These are phyloP conservation scores for Capronia epimyces DNA, from an alignment of 2,329 filamentous ascomycete species.

Conservation along the genomic window DNA sequence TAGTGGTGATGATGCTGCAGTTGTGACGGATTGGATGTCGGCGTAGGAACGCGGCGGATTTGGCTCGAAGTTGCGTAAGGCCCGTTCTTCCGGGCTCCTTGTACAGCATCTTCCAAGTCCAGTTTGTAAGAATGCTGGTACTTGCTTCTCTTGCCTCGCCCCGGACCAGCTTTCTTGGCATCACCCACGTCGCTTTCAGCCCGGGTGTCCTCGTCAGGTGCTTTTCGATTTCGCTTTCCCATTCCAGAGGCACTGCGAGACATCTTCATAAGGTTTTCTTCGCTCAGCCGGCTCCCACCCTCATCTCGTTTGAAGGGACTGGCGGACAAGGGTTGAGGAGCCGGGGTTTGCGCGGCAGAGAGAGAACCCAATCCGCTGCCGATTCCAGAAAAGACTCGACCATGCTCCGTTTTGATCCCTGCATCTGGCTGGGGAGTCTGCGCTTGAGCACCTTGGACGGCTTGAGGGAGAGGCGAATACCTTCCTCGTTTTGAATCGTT, in stretches of 20 bases:
- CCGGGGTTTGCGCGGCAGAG: slow-evolving; percentile 41
- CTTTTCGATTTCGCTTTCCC: slow-evolving; percentile 59
- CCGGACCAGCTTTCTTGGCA: slow-evolving; percentile 16
- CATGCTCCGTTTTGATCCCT: slow-evolving; percentile 90
- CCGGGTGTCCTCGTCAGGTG: slow-evolving; percentile 68
- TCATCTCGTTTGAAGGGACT: slow-evolving; percentile 50
- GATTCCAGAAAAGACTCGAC: slow-evolving; percentile 92
- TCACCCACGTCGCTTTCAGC: slow-evolving; percentile 59
- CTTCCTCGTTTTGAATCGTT: slow-evolving; percentile 74
- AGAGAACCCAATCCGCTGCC: slow-evolving; percentile 60
- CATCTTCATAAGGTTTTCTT: slow-evolving; percentile 38
- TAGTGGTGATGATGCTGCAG: slow-evolving; percentile 4
- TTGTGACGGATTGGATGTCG: slow-evolving; percentile 18
- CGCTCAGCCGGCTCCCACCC: slow-evolving; percentile 41
- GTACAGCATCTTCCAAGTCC: slow-evolving; percentile 23
- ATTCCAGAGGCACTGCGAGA: slow-evolving; percentile 44
- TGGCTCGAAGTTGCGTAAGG: slow-evolving; percentile 11
- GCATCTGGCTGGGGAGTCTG: slow-evolving; percentile 77
- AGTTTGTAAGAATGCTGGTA: slow-evolving; percentile 27
- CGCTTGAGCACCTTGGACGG: slow-evolving; percentile 84
- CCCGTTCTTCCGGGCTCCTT: slow-evolving; percentile 15
- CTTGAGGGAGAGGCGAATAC: slow-evolving; percentile 82
- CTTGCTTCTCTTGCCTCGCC: slow-evolving; percentile 25
- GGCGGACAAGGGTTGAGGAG: slow-evolving; percentile 28
- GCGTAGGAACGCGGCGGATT: slow-evolving; percentile 15